A percentile compares a stretch with the other conserved stretches of the same genome.
Evolutionary conservation across 2,329 filamentous ascomycete genomes (phyloP).

Genomic region (Karstenula rhodostoma): DNA sequence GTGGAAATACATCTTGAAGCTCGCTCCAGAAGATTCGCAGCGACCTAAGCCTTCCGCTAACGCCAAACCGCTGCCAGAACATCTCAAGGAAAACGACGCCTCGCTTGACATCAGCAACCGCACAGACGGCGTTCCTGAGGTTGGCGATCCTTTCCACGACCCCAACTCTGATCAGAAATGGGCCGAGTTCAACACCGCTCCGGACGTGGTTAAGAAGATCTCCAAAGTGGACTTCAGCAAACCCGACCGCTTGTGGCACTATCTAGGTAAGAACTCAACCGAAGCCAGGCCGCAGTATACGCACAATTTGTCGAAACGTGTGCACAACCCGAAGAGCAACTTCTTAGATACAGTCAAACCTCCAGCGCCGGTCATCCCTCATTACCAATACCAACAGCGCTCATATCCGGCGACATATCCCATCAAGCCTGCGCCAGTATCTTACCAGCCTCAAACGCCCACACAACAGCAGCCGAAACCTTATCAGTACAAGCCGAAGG

Average conservation of each 20-base stretch:
- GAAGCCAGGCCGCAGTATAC: constrained; percentile 93
- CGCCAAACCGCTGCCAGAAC: constrained; percentile 73
- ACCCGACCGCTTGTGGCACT: constrained; percentile 84
- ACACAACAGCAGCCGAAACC: constrained; percentile 40
- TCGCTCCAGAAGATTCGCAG: constrained; percentile 73
- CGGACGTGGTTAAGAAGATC: constrained; percentile 58
- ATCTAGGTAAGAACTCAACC: constrained; percentile 84
- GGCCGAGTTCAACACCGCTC: constrained; percentile 73
- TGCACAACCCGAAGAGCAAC: constrained; percentile 73
- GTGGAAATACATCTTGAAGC: constrained; percentile 83
- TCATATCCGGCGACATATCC: constrained; percentile 51
- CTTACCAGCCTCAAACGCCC: constrained; percentile 43
- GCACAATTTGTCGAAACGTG: constrained; percentile 70
- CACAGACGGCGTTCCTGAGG: constrained; percentile 58
- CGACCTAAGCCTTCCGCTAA: constrained; percentile 78
- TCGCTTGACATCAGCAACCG: constrained; percentile 56
- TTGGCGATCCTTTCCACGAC: constrained; percentile 58
- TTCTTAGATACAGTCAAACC: constrained; percentile 72
- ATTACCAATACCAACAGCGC: constrained; percentile 36
- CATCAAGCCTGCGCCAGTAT: constrained; percentile 54
- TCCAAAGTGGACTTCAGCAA: constrained; percentile 76
- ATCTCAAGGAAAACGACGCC: constrained; percentile 57
- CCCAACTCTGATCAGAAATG: constrained; percentile 56
- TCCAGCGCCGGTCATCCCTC: constrained; percentile 42
- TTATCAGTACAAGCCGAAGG: constrained; percentile 47